Conservation (phyloP, 179 eudicot genomes). For the Pouteria campechiana region DNA sequence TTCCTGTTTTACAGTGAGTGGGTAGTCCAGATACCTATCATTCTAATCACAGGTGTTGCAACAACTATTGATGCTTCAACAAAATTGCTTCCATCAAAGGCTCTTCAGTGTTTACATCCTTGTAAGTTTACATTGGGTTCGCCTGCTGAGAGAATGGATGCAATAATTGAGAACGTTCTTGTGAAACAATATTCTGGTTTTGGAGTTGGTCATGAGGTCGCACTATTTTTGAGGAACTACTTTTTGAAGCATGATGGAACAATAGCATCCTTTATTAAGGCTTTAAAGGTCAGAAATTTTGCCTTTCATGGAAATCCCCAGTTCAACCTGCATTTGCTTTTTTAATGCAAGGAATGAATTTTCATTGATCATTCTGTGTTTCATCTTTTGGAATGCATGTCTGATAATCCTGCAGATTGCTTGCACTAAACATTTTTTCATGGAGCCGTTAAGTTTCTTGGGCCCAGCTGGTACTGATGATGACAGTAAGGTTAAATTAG, state of each 20-base stretch:
- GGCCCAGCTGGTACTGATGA: conserved; percentile 32
- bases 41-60: conserved; percentile 71
- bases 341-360: no score
- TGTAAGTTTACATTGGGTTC: conserved; percentile 52
- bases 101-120: conserved; percentile 36
- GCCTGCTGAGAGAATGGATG: conserved; percentile 81
- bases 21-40: conserved; percentile 69
- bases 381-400: neutral
- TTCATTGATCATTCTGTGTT: neutral
- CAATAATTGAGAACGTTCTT: conserved; percentile 62
- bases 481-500: conserved; percentile 39
- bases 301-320: neutral
- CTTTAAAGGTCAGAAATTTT: conserved; percentile 54
- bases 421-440: conserved; percentile 48
- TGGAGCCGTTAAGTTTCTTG: conserved; percentile 57
- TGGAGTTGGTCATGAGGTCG: conserved; percentile 59
- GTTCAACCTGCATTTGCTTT: neutral
- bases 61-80: conserved; percentile 63
- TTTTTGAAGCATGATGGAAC: conserved; percentile 85
- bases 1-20: conserved; percentile 58
- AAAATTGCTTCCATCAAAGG: conserved; percentile 45
- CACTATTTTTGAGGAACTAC: conserved; percentile 70
- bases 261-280: conserved; percentile 61
- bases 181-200: conserved; percentile 53
- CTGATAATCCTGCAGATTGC: conserved; percentile 38